These are phyloP conservation scores for Haematococcus lacustris DNA, from an alignment of 139 green algal species.

Conservation along the genomic window DNA sequence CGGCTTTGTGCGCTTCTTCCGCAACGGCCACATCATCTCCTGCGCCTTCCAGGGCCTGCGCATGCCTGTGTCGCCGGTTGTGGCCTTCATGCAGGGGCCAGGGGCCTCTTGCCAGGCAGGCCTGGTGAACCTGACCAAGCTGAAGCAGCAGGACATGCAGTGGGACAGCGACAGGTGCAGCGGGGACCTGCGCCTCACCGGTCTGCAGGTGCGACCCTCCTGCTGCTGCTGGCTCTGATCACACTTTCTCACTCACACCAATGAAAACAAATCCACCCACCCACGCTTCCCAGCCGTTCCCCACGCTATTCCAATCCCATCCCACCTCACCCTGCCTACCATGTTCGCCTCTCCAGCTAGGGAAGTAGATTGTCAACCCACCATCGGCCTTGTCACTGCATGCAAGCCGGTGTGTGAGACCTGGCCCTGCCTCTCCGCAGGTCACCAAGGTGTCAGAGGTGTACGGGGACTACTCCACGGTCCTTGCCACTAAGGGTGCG, in stretches of 20 bases:
- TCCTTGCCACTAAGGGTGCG: too few relatives aligned
- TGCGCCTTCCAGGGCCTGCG: slow-evolving; percentile 40
- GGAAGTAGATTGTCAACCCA: too few relatives aligned
- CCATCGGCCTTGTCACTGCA: too few relatives aligned
- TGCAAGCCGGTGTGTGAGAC: too few relatives aligned
- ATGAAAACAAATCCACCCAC: too few relatives aligned
- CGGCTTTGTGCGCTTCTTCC: slow-evolving; percentile 51
- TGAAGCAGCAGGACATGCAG: slow-evolving; percentile 47
- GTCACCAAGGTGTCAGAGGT: slow-evolving; percentile 55
- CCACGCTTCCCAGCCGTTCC: too few relatives aligned
- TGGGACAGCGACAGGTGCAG: slow-evolving; percentile 46
- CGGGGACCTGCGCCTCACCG: slow-evolving; percentile 40
- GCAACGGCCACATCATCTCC: slow-evolving; percentile 47
- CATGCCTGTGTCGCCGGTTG: slow-evolving; percentile 32
- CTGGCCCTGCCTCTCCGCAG: too few relatives aligned
- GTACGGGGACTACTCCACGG: slow-evolving; percentile 55
- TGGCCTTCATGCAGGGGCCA: slow-evolving; percentile 42
- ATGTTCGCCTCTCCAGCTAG: too few relatives aligned
- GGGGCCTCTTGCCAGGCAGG: slow-evolving; percentile 18
- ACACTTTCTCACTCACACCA: too few relatives aligned
- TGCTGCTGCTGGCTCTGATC: too few relatives aligned
- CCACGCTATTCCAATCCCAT: too few relatives aligned
- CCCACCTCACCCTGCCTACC: too few relatives aligned
- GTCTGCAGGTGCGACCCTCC: slow-evolving; percentile 28
- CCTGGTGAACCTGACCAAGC: slow-evolving; percentile 58